Evolutionary conservation across 1,284 basidiomycete species (phyloP).

Genomic region (Sanghuangporus sanghuang): DNA sequence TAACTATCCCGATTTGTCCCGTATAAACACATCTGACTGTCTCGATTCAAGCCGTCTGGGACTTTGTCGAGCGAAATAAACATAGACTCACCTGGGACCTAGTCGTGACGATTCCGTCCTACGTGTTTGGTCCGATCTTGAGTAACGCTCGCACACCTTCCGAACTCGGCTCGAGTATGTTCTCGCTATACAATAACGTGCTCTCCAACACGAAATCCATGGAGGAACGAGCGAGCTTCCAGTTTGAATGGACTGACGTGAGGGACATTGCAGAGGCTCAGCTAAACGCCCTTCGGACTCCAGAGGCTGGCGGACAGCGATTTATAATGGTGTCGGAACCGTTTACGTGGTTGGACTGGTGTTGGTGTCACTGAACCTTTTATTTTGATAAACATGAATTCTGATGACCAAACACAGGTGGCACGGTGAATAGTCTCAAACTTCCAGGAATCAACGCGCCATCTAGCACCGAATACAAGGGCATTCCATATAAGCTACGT

Average conservation of each 20-base stretch:
- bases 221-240: constrained; percentile 20
- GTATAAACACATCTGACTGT: constrained; percentile 9
- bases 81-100: constrained; percentile 45
- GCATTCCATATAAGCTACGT: not conserved
- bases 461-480: constrained; percentile 4
- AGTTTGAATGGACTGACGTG: constrained; percentile 37
- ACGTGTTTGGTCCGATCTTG: constrained; percentile 38
- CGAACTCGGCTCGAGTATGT: not conserved
- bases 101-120: constrained; percentile 50
- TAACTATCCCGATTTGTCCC: not conserved
- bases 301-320: constrained; percentile 37
- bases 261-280: constrained; percentile 42
- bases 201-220: not conserved
- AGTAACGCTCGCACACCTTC: not conserved
- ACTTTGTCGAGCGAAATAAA: constrained; percentile 53
- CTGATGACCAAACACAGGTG: constrained; percentile 4
- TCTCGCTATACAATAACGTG: not conserved
- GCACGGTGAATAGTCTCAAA: constrained; percentile 3
- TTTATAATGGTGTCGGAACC: constrained; percentile 33
- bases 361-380: constrained; percentile 16
- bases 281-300: constrained; percentile 34
- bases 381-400: not conserved
- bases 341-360: constrained; percentile 16
- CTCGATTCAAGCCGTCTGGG: constrained; percentile 37
- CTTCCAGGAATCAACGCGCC: constrained; percentile 8